Percentiles rank a stretch among this genome's conserved stretches.
These are phyloP conservation scores for Rhizopogon vesiculosus DNA, from an alignment of 768 basidiomycete genomes.

Conservation along the genomic window DNA sequence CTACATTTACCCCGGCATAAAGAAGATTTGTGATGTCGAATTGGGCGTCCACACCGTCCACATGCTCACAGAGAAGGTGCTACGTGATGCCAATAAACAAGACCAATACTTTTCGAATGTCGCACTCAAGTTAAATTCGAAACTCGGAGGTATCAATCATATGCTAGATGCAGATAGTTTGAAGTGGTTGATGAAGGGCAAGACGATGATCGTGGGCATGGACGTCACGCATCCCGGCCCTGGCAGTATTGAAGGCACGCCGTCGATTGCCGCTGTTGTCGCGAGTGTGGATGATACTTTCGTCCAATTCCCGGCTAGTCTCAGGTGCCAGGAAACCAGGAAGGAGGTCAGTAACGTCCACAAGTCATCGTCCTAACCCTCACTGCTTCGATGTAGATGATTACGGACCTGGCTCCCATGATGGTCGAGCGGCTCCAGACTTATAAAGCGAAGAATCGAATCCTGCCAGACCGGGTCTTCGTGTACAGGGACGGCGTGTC, in stretches of 20 bases:
- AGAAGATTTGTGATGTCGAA: slow-evolving; percentile 69
- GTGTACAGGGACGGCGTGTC: slow-evolving; percentile 83
- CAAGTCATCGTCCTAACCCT: background rate
- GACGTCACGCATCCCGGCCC: slow-evolving; percentile 82
- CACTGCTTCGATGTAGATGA: slow-evolving; percentile 47
- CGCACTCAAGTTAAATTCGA: slow-evolving; percentile 77
- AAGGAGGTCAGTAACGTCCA: slow-evolving; percentile 17
- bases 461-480: slow-evolving; percentile 62
- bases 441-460: slow-evolving; percentile 51
- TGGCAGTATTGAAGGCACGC: slow-evolving; percentile 61
- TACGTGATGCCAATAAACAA: slow-evolving; percentile 49
- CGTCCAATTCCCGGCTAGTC: slow-evolving; percentile 73
- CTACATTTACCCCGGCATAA: slow-evolving; percentile 77
- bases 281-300: slow-evolving; percentile 67
- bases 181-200: slow-evolving; percentile 59
- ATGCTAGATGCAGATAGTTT: slow-evolving; percentile 54
- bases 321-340: slow-evolving; percentile 53
- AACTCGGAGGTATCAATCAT: slow-evolving; percentile 81
- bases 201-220: slow-evolving; percentile 83
- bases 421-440: slow-evolving; percentile 61
- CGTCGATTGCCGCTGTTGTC: slow-evolving; percentile 81
- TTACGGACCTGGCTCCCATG: slow-evolving; percentile 62
- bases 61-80: slow-evolving; percentile 61
- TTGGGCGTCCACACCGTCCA: slow-evolving; percentile 76
- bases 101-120: slow-evolving; percentile 83